Base-by-base conservation (phyloP, 106 monocot species). In the Dendrobium catenatum region DNA sequence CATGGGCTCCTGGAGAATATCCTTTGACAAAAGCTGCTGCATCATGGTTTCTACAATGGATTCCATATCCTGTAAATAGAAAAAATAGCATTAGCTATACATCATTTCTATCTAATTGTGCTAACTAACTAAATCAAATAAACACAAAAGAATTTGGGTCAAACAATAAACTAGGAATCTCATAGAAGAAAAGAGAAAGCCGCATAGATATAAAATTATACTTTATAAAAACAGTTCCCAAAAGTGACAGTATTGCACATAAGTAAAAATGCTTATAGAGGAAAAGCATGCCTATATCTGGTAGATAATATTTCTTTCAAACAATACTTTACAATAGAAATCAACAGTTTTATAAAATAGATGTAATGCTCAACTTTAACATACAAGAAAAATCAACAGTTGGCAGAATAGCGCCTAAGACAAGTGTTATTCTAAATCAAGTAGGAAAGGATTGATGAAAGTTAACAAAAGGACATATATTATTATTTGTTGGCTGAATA, bases 11-110 rank as follows among this genome's bases (percentile, higher is more conserved):
- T 96, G 86, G 66, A 96, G 94, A 80, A 94, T 90, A 75, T 96
- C 96, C 72, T 92, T 94, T n/a, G 96, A 96, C 56, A 96, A 79
- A 70, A 96, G 90, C 54, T 96, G 96, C 13, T 92, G 91, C 94
- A 96, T 94, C 96, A 96, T 96, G 22, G 86, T 92, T 83, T 96
- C 92, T 20, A 94, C 92, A 68, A 96, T 85, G n/a, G 94, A 94
- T 78, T 94, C 94, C 96, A 96, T 92, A 82, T 94, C 94, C 96
- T 96, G 49, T 48, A 76, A 49, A 76, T 4, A 9, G 11, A 19
- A 76, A 22, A 76, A 76, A 76, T 49, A 47, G 9, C 20, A 16
- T 74, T 37, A 42, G 20, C 4, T 20, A 74, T 43, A 44, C 20
- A 74, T 74, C 27, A 44, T 42, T 74, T 74, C 42, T 20, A 74